These are phyloP conservation scores for Colletotrichum lupini DNA, from an alignment of 2,329 filamentous ascomycete genomes.

Conservation along the genomic window DNA sequence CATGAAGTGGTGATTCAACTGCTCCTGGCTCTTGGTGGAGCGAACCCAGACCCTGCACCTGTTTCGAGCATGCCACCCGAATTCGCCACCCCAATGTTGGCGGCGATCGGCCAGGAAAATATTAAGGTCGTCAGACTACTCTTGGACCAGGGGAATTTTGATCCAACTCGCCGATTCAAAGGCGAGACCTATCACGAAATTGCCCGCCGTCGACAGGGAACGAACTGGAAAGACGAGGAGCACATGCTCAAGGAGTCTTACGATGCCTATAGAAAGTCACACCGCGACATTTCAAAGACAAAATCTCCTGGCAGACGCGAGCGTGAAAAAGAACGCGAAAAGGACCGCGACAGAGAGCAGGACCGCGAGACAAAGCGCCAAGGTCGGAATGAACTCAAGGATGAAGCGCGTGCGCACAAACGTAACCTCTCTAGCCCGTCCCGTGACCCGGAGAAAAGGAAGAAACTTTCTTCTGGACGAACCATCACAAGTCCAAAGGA, in stretches of 20 bases:
- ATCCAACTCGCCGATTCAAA: slow-evolving; percentile 81
- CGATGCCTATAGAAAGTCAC: slow-evolving; percentile 69
- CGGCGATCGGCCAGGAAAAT: slow-evolving; percentile 90
- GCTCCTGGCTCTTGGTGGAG: slow-evolving; percentile 74
- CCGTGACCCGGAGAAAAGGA: slow-evolving; percentile 56
- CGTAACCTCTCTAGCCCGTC: slow-evolving; percentile 61
- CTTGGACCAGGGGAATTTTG: slow-evolving; percentile 80
- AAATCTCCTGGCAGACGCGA: slow-evolving; percentile 62
- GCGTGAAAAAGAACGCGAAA: slow-evolving; percentile 42
- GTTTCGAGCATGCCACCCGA: slow-evolving; percentile 71
- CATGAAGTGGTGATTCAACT: slow-evolving; percentile 90
- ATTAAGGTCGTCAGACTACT: slow-evolving; percentile 86
- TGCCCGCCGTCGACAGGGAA: slow-evolving; percentile 82
- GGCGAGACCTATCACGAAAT: slow-evolving; percentile 90
- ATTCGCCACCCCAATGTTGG: slow-evolving; percentile 90
- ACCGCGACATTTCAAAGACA: slow-evolving; percentile 59
- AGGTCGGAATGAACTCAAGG: slow-evolving; percentile 56
- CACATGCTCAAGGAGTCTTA: slow-evolving; percentile 82
- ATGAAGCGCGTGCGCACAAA: slow-evolving; percentile 57
- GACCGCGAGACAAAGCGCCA: slow-evolving; percentile 55
- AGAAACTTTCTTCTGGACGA: slow-evolving; percentile 52
- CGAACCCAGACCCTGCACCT: slow-evolving; percentile 76
- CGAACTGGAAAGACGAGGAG: slow-evolving; percentile 90
- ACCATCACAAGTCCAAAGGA: slow-evolving; percentile 58
- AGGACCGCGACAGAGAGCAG: slow-evolving; percentile 49